Base-by-base conservation (phyloP, 306 rosid genomes). In the Corylus americana region DNA sequence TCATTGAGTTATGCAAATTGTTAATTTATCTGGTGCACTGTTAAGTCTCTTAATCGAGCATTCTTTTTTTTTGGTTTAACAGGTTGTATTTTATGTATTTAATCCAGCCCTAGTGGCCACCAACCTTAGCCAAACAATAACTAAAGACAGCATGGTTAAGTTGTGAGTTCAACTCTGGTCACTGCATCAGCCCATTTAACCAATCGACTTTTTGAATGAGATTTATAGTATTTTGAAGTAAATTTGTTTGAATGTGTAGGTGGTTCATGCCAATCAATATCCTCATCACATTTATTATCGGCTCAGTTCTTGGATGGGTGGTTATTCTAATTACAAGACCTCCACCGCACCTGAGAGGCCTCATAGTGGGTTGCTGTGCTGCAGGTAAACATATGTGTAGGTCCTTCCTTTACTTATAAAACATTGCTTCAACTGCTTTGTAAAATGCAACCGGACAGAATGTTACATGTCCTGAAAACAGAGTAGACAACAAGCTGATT, bases 251-350 rank as follows among this genome's bases (percentile, higher is more conserved):
- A 27, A 58, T 51, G 29, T 39, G 54, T 59, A 82, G 93, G 86
- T 90, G 91, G 91, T 87, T 87, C 75, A 90, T 87, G 88, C 91
- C 93, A 8, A 45, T 87, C 22, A 85, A 87, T 42, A 78, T 90
- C 44, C 81, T 90, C 39, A 61, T 85, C 51, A 90, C 91, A 7
- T 90, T 85, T 73, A 22, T 87, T 0, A 27, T 86, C 61, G 93
- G 93, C 12, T 90, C 93, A 8, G 0, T 76, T 8, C 83, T 87
- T 70, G 93, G 93, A 39, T 80, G 88, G 88, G 47, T 85, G 10
- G 77, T 87, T 9, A 80, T 83, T 62, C 83, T 80, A 47, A 5
- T 85, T 8, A 80, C 91, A 31, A 90, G 83, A 20, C 83, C 93
- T 4, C 91, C 91, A 51, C 35, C 55, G 17, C 91, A 84, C 64